These are phyloP conservation scores for Suillus fuscotomentosus DNA, from an alignment of 768 basidiomycete species.

Conservation along the genomic window DNA sequence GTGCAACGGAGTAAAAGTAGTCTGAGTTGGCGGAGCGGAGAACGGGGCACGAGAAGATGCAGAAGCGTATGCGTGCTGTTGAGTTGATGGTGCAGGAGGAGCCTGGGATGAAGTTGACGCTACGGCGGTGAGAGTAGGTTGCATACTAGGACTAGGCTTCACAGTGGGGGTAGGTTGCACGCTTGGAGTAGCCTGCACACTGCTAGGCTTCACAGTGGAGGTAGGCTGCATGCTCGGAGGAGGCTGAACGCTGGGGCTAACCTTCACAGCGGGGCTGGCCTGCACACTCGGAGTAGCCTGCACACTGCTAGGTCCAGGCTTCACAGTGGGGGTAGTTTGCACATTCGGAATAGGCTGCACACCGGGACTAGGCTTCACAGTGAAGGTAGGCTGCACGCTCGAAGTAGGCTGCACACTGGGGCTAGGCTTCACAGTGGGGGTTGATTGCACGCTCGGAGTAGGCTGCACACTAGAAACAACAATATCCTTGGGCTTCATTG, in stretches of 20 bases:
- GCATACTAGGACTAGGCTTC: neutral
- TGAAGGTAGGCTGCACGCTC: neutral
- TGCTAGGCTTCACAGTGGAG: neutral
- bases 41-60: slow-evolving; percentile 16
- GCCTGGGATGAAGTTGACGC: neutral
- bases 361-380: no score
- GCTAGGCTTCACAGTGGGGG: no score
- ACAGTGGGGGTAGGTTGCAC: neutral
- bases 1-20: slow-evolving; percentile 10
- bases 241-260: neutral
- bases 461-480: neutral
- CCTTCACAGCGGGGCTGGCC: neutral
- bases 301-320: neutral
- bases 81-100: neutral
- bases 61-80: slow-evolving; percentile 12
- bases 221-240: neutral
- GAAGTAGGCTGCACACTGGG: neutral
- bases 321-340: neutral
- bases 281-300: neutral
- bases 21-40: slow-evolving; percentile 23
- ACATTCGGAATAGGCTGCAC: neutral
- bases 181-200: neutral
- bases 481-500: slow-evolving; percentile 19
- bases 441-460: neutral
- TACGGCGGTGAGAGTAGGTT: neutral